A percentile compares a stretch with the other conserved stretches of the same genome.
Conservation (phyloP, 371 early-diverging fungal species). For the Rhizopus arrhizus region DNA sequence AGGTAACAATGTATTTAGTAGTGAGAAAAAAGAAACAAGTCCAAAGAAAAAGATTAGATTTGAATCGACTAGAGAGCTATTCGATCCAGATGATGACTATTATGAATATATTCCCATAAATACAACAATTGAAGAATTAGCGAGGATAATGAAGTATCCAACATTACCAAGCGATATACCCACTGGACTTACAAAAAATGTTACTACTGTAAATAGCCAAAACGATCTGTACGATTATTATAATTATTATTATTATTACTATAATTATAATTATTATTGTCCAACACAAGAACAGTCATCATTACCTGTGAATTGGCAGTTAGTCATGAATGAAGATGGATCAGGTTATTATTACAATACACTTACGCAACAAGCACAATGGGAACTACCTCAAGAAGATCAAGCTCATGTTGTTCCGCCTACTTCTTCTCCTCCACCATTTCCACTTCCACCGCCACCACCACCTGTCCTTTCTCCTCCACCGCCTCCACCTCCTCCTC, state of each 20-base stretch:
- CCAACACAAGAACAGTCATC: not conserved
- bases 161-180: constrained; percentile 5
- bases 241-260: not conserved
- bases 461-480: not conserved
- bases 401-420: not conserved
- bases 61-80: constrained; percentile 33
- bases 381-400: constrained; percentile 37
- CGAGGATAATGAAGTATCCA: constrained; percentile 30
- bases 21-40: not conserved
- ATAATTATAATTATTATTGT: constrained; percentile 1
- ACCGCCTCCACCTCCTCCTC: constrained; percentile 3
- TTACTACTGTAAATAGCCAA: not conserved
- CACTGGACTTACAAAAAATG: not conserved
- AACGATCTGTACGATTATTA: constrained; percentile 1
- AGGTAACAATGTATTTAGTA: not conserved
- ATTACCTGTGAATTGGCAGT: constrained; percentile 37
- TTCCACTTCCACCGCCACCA: not conserved
- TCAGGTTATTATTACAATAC: constrained; percentile 41
- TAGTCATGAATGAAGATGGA: constrained; percentile 37
- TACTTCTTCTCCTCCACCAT: not conserved
- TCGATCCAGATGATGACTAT: constrained; percentile 40
- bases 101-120: constrained; percentile 37
- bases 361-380: constrained; percentile 41
- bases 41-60: constrained; percentile 8
- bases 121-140: constrained; percentile 23